These are phyloP conservation scores for Kluyveromyces starmeri DNA, from an alignment of 805 yeast genomes.

Conservation along the genomic window DNA sequence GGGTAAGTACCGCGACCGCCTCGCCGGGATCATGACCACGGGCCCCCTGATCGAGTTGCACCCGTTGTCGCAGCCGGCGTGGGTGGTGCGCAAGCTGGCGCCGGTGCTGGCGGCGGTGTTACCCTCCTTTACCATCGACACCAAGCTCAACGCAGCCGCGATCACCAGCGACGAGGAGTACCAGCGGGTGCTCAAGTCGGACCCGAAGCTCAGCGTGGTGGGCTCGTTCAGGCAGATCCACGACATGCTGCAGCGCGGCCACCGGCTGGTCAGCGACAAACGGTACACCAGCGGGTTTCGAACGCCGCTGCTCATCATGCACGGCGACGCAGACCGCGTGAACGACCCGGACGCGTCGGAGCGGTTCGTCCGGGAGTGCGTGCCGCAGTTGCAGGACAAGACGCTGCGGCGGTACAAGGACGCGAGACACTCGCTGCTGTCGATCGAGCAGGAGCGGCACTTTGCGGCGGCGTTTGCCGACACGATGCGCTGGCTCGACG, in stretches of 20 bases:
- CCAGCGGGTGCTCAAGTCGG: constrained; percentile 36
- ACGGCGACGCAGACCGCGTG: constrained; percentile 56
- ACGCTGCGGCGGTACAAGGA: constrained; percentile 17
- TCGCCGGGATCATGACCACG: constrained; percentile 40
- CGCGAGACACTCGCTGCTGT: constrained; percentile 36
- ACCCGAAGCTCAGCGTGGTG: constrained; percentile 37
- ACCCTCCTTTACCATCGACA: constrained; percentile 46
- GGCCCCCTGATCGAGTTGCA: constrained; percentile 57
- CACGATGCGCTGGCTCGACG: constrained; percentile 34
- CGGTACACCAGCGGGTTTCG: constrained; percentile 30
- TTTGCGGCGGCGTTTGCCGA: constrained; percentile 30
- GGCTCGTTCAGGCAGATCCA: constrained; percentile 49
- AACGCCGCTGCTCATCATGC: constrained; percentile 46
- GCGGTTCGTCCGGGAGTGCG: constrained; percentile 31
- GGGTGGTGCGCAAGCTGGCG: constrained; percentile 33
- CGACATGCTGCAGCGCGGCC: constrained; percentile 60
- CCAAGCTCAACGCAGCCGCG: constrained; percentile 46
- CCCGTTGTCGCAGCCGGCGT: constrained; percentile 50
- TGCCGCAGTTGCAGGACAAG: constrained; percentile 25
- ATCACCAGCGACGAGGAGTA: constrained; percentile 43
- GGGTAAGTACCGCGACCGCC: constrained; percentile 40
- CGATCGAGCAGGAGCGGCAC: constrained; percentile 37
- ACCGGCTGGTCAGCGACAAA: constrained; percentile 34
- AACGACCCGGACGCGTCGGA: constrained; percentile 44
- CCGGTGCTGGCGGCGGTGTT: constrained; percentile 33